Conservation (phyloP, 768 basidiomycete genomes). For the Leccinum uliginosum region DNA sequence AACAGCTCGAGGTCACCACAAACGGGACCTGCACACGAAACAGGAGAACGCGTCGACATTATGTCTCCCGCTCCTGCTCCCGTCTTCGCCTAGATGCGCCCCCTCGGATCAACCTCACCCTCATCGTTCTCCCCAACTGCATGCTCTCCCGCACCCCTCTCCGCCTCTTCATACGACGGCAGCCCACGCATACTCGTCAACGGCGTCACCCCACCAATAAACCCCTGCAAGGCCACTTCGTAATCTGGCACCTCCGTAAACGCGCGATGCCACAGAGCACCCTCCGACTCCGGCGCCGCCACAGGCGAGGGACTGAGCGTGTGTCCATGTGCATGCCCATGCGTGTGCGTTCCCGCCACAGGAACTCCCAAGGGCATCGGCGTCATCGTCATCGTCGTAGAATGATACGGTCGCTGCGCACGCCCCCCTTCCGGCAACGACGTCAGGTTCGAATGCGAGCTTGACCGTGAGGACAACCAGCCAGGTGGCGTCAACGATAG, state of each 20-base stretch:
- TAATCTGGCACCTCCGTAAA: conserved; percentile 86
- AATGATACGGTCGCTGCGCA: neutral
- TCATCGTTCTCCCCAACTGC: too few relatives aligned
- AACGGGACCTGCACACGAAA: neutral
- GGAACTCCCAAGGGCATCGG: too few relatives aligned
- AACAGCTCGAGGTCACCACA: neutral
- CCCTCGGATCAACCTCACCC: neutral
- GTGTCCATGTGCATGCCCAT: too few relatives aligned
- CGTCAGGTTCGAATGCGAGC: conserved; percentile 30
- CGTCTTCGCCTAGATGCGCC: neutral
- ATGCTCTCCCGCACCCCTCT: conserved; percentile 5
- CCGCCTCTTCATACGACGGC: conserved; percentile 83
- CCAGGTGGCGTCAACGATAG: conserved; percentile 40
- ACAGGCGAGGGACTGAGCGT: conserved; percentile 3
- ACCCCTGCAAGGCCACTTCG: conserved; percentile 76
- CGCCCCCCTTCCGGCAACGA: conserved; percentile 2
- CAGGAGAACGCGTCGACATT: neutral
- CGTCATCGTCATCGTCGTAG: neutral
- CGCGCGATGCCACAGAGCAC: conserved; percentile 50
- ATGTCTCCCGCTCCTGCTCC: neutral
- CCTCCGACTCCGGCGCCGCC: conserved; percentile 22
- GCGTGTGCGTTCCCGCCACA: too few relatives aligned
- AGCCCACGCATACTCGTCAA: conserved; percentile 69
- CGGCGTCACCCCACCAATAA: conserved; percentile 89
- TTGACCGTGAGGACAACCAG: conserved; percentile 38